These are phyloP conservation scores for Populus tremula DNA, from an alignment of 345 rosid species.

Conservation along the genomic window DNA sequence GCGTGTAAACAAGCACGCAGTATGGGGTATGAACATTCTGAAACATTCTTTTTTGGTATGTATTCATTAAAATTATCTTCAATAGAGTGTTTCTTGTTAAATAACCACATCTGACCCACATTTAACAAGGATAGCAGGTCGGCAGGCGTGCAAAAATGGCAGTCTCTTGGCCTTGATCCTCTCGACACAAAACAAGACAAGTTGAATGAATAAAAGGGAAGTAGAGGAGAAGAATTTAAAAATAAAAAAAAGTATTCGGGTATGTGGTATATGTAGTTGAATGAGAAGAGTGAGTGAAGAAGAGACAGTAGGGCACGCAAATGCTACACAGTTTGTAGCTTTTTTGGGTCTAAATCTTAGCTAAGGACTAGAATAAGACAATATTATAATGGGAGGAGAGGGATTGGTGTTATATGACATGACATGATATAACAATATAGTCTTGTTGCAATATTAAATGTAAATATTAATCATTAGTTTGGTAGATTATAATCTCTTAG, in stretches of 20 bases:
- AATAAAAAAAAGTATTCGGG: no score
- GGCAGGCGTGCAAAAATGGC: slow-evolving; percentile 6
- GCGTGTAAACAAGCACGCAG: background rate
- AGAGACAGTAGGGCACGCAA: background rate
- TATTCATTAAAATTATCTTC: background rate
- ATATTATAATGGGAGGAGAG: background rate
- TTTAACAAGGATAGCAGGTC: slow-evolving; percentile 6
- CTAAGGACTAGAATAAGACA: background rate
- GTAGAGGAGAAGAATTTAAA: no score
- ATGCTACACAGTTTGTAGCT: background rate
- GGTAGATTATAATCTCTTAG: background rate
- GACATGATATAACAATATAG: background rate
- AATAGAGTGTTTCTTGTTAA: background rate
- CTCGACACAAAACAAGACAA: background rate
- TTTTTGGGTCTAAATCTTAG: background rate
- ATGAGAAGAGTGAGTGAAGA: background rate
- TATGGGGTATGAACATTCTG: background rate
- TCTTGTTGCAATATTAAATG: slow-evolving; percentile 1
- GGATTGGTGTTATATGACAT: background rate
- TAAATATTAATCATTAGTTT: slow-evolving; percentile 10
- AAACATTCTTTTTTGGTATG: background rate
- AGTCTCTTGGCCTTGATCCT: background rate
- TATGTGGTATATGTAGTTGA: background rate
- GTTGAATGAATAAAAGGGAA: background rate
- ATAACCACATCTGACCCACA: background rate